A percentile compares a stretch with the other conserved stretches of the same genome.
phyloP scores from a whole-genome alignment of 225 moss, liverwort and hornwort species.

The Lunularia cruciata region DNA sequence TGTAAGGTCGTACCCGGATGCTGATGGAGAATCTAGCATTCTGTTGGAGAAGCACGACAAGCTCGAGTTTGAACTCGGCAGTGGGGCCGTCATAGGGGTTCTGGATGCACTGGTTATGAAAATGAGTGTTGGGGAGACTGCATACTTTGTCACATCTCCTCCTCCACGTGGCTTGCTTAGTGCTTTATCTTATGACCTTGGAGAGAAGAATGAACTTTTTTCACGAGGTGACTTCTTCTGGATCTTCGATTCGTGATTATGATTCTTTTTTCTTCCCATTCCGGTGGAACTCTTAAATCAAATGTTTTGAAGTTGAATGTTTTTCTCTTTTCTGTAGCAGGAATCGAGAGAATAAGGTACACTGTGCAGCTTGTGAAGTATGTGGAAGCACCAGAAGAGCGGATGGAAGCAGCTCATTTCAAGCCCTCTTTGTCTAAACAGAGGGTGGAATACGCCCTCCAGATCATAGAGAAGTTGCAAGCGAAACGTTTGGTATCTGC shows the following conservation, averaged over 20 bases:
- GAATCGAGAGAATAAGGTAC: slow-evolving; percentile 47
- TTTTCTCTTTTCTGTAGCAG: slow-evolving; percentile 10
- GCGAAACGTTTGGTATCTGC: slow-evolving; percentile 76
- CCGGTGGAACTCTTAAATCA: too few species aligned
- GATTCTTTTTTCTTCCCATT: too few species aligned
- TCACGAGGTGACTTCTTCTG: not conserved
- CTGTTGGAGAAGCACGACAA: slow-evolving; percentile 61
- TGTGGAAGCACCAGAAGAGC: slow-evolving; percentile 82
- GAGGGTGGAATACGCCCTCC: slow-evolving; percentile 78
- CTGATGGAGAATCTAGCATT: slow-evolving; percentile 11
- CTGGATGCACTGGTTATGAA: slow-evolving; percentile 67
- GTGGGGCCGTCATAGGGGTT: slow-evolving; percentile 64
- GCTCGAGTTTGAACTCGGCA: slow-evolving; percentile 86
- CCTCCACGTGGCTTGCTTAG: slow-evolving; percentile 51
- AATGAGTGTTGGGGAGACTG: slow-evolving; percentile 64
- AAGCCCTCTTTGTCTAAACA: slow-evolving; percentile 99
- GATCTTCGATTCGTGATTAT: not conserved
- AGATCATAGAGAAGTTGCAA: slow-evolving; percentile 66
- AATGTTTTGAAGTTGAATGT: not conserved
- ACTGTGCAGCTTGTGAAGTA: slow-evolving; percentile 76
- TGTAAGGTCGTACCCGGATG: slow-evolving; percentile 48
- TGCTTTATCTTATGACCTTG: slow-evolving; percentile 41
- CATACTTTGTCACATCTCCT: slow-evolving; percentile 48
- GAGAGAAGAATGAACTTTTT: slow-evolving; percentile 6
- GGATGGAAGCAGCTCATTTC: slow-evolving; percentile 95